Base-by-base conservation (phyloP, 176 grass and related monocot species). In the Triticum monococcum region DNA sequence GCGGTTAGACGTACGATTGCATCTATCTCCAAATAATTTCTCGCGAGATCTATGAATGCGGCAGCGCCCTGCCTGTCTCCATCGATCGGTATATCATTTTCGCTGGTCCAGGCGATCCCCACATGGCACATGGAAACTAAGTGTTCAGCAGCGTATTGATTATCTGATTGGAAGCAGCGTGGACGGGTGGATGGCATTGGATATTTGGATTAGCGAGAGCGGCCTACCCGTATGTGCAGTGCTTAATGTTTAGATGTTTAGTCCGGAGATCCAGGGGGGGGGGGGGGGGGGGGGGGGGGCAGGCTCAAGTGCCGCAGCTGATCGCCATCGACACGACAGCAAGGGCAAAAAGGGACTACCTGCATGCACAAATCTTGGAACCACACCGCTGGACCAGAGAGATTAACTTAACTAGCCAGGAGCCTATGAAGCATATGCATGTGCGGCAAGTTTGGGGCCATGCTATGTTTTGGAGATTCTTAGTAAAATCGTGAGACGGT, bases 101-200 rank as follows among this genome's bases (percentile, higher is more conserved):
- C 38, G 67, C 62, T 71, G 83, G 72, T 86, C 84, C 72, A 43
- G 12, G 13, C 79, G 63, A 41, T 56, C 48, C 59, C 43, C 88
- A 61, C 52, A 57, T 57, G 54, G 54, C 54, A 57, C 54, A 82
- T 83, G 88, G 52, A 78, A 90, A 86, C 50, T 40, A 82, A 54
- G 24, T 77, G 72, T 72, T 64, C 54, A 33, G 72, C 65, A 72
- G 56, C 23, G 31, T 57, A 33, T n/a, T 45, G 30, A 57, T 57
- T 57, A 57, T 20, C 54, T 57, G 54, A 79, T 78, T 87, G 79
- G 72, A 83, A 16, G 12, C 71, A 74, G 40, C 68, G 8, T n/a
- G 68, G 35, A 40, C 35, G 68, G 35, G 11, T 64, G 64, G 79
- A 65, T 5, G 57, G 78, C 75, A 28, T 50, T 50, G 54, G 11